Evolutionary conservation across 2,329 filamentous ascomycete species (phyloP), one percentile per base, ranked within the genome.

Genomic region (Neofusicoccum cordaticola): DNA sequence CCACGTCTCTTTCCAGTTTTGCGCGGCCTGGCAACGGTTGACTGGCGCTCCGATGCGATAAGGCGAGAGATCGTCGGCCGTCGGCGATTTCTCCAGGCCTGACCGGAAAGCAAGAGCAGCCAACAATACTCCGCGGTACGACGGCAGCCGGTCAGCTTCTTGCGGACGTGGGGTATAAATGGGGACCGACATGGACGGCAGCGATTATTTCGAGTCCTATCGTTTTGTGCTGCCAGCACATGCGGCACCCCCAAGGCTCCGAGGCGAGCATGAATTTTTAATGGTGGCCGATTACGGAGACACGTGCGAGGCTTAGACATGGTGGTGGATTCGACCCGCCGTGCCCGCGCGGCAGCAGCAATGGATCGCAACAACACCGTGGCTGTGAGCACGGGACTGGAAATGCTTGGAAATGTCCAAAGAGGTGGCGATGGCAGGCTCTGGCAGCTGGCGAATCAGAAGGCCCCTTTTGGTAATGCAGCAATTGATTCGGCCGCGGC

Each of bases 401-500:
- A 19, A 11, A 34, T 58, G 7, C n/a, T 22, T 17, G 19, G 4
- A 34, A 15, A 5, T 34, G n/a, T 34, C 31, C 8, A 11, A n/a
- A 34, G 42, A 37, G 42, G 19, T 35, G 34, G 42, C 6, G 42
- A 19, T 15, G 39, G 31, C 27, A 12, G 42, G 42, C 22, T 8
- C n/a, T 9, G 51, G 22, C 6, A 44, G 53, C 56, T 35, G 53
- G 53, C 53, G 53, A 58, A 58, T 58, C 53, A 58, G 22, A 58
- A 41, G 15, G 22, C 9, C 27, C 22, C 27, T 37, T 60, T 60
- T 60, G 41, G 27, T 60, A 58, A 58, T 47, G 56, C 56, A 37
- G 41, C 56, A 60, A 60, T 60, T 47, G 56, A 60, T 47, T 31
- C 15, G 19, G 12, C 27, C 27, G n/a, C 56, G 12, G 27, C 27